Evolutionary conservation across 495 filamentous ascomycete genomes (phyloP).

Genomic region (Astrothelium subdiscretum): DNA sequence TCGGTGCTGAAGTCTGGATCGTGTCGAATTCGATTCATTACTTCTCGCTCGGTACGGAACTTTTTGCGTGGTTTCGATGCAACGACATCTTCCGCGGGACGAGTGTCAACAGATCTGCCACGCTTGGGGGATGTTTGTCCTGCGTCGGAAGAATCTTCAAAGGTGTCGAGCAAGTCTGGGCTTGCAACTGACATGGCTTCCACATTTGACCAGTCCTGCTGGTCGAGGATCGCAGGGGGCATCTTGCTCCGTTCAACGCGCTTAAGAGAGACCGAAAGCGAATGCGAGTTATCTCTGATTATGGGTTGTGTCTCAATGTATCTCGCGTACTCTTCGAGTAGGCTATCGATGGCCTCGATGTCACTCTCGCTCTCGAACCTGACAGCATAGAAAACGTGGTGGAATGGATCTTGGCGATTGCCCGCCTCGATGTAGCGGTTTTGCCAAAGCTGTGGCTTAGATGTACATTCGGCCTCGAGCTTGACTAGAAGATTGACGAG

Average conservation of each 20-base stretch:
- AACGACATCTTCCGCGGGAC: neutral
- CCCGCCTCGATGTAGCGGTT: neutral
- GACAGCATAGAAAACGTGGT: neutral
- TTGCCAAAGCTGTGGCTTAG: neutral
- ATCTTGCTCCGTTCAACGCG: neutral
- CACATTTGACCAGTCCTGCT: neutral
- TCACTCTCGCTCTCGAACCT: neutral
- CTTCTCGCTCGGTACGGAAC: conserved; percentile 40
- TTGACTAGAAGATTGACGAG: neutral
- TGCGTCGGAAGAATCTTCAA: neutral
- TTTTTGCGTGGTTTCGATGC: conserved; percentile 12
- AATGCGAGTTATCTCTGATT: neutral
- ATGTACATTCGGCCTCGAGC: neutral
- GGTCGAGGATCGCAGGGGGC: neutral
- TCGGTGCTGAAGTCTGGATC: conserved; percentile 46
- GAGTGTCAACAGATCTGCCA: neutral
- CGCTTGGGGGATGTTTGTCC: neutral
- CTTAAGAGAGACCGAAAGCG: neutral
- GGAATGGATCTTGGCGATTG: neutral
- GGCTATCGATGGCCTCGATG: neutral
- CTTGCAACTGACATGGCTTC: neutral
- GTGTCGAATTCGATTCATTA: conserved; percentile 65
- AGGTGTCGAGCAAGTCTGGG: neutral
- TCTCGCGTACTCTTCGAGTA: neutral
- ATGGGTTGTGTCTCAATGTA: neutral